A percentile compares a stretch with the other conserved stretches of the same genome.
phyloP scores from a whole-genome alignment of 1,284 basidiomycete species.

The Cryptococcus sp. region DNA sequence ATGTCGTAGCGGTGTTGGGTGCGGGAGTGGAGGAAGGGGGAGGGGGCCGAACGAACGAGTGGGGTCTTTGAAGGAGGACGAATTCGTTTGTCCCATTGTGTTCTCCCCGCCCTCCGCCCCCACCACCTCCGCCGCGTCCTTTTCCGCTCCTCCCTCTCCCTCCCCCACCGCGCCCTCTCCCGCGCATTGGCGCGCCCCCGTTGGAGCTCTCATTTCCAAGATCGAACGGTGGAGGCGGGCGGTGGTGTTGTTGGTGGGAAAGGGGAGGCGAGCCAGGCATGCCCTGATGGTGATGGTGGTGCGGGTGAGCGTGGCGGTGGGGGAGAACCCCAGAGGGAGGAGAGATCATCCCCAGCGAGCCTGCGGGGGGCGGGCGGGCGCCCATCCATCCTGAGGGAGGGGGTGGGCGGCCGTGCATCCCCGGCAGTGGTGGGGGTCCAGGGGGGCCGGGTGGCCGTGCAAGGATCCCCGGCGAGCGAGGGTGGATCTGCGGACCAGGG shows the following conservation, averaged over 20 bases:
- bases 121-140: constrained; percentile 18
- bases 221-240: not conserved
- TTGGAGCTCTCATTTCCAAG: not conserved
- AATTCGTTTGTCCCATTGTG: constrained; percentile 23
- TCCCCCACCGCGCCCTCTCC: not conserved
- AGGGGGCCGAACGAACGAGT: constrained; percentile 21
- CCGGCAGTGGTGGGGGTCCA: not conserved
- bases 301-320: not conserved
- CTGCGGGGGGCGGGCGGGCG: not conserved
- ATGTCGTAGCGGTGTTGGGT: not conserved
- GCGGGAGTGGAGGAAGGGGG: not conserved
- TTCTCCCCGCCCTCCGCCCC: constrained; percentile 17
- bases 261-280: not conserved
- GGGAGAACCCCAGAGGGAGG: not conserved
- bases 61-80: constrained; percentile 42
- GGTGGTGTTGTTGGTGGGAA: not conserved
- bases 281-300: not conserved
- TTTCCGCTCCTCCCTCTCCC: not conserved
- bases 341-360: not conserved
- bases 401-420: not conserved
- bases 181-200: not conserved
- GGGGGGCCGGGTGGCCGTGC: constrained; percentile 3
- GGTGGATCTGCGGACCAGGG: constrained; percentile 9
- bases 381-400: constrained; percentile 1
- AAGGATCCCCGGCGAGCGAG: not conserved